Conservation (phyloP, 495 filamentous ascomycete species). For the Xylaria sp. region DNA sequence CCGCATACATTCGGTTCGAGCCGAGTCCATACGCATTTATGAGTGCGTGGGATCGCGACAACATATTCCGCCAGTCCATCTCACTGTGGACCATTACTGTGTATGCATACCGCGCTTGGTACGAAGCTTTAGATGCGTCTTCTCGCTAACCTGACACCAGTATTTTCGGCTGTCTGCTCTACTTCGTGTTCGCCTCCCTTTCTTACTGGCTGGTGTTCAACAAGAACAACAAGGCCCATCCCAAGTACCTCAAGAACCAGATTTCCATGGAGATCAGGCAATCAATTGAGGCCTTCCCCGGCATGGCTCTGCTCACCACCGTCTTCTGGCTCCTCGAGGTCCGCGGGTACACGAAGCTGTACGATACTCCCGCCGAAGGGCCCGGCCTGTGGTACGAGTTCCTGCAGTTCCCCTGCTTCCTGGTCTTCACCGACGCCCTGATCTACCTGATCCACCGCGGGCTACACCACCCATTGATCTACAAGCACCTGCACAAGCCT, state of each 20-base stretch:
- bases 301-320: constrained; percentile 83
- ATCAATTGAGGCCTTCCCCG: constrained; percentile 73
- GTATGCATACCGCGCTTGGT: constrained; percentile 55
- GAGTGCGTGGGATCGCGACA: constrained; percentile 81
- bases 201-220: constrained; percentile 96
- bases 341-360: constrained; percentile 85
- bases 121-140: not conserved
- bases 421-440: constrained; percentile 88
- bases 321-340: constrained; percentile 87
- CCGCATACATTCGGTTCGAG: constrained; percentile 69
- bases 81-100: constrained; percentile 86
- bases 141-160: constrained; percentile 50
- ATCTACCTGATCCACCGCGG: constrained; percentile 97
- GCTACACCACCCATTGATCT: constrained; percentile 81
- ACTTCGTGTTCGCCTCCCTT: constrained; percentile 82
- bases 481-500: constrained; percentile 91
- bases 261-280: constrained; percentile 85
- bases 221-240: constrained; percentile 85
- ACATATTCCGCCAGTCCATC: constrained; percentile 76
- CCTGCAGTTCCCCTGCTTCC: constrained; percentile 89
- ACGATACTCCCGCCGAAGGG: constrained; percentile 75
- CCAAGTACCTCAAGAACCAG: constrained; percentile 95
- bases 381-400: constrained; percentile 79
- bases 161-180: constrained; percentile 82
- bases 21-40: constrained; percentile 81